These are phyloP conservation scores for Mycena galericulata DNA, from an alignment of 768 basidiomycete species.

Conservation along the genomic window DNA sequence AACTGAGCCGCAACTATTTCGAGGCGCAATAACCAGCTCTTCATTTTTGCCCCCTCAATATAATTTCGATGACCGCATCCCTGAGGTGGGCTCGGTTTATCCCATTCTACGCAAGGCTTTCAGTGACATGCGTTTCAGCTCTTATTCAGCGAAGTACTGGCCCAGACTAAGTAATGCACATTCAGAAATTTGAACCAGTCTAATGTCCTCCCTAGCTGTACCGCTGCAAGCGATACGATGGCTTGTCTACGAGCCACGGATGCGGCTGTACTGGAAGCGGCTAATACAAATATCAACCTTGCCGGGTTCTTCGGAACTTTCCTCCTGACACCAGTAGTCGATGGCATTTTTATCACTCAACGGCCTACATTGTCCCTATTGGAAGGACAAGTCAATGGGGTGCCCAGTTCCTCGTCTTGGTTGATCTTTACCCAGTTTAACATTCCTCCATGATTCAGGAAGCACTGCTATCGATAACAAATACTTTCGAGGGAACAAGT, in stretches of 20 bases:
- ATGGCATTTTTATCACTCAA: conserved; percentile 38
- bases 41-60: conserved; percentile 48
- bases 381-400: too few species aligned
- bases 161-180: conserved; percentile 40
- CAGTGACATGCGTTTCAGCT: neutral
- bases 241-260: conserved; percentile 34
- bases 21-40: conserved; percentile 46
- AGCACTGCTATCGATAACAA: too few species aligned
- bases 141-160: conserved; percentile 30
- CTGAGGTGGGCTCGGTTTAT: conserved; percentile 33
- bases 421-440: too few species aligned
- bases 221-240: conserved; percentile 9
- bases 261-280: conserved; percentile 34
- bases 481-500: too few species aligned
- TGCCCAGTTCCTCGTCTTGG: too few species aligned
- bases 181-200: too few species aligned
- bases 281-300: conserved; percentile 40
- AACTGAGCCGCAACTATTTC: conserved; percentile 39
- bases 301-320: conserved; percentile 44
- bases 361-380: too few species aligned
- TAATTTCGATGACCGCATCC: conserved; percentile 43
- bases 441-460: too few species aligned
- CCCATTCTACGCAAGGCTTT: too few species aligned
- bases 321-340: conserved; percentile 47
- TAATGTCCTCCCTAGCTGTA: conserved; percentile 35